A percentile compares a stretch with the other conserved stretches of the same genome.
Conservation (phyloP, 768 basidiomycete species). For the Leucocoprinus birnbaumii region DNA sequence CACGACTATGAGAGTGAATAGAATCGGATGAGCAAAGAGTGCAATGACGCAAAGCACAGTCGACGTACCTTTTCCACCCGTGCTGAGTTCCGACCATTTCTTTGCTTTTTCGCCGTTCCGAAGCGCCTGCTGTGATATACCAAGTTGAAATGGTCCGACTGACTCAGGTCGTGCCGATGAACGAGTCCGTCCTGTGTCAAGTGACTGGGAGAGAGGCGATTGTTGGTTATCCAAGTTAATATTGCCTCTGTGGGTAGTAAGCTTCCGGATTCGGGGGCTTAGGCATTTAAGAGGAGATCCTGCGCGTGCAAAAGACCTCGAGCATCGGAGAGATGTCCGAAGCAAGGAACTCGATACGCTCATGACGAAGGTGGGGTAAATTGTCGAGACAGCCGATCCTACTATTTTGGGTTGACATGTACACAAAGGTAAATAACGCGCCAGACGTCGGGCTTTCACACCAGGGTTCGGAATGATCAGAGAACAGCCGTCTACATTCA, state of each 20-base stretch:
- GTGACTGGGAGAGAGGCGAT: conserved; percentile 57
- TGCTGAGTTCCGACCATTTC: conserved; percentile 79
- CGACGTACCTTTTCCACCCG: conserved; percentile 69
- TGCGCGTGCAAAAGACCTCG: neutral
- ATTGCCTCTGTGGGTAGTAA: conserved; percentile 46
- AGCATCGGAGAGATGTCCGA: conserved; percentile 3
- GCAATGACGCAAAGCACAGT: neutral
- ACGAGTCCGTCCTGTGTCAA: conserved; percentile 53
- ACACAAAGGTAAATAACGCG: conserved; percentile 24
- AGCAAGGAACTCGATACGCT: conserved; percentile 11
- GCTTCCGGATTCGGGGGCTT: conserved; percentile 19
- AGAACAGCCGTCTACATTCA: too few relatives aligned
- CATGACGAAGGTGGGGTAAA: conserved; percentile 15
- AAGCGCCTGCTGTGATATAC: conserved; percentile 55
- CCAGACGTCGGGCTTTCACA: neutral
- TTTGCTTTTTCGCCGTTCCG: conserved; percentile 53
- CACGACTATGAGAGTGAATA: conserved; percentile 30
- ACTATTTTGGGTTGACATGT: conserved; percentile 7
- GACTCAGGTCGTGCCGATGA: conserved; percentile 47
- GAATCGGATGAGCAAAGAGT: neutral
- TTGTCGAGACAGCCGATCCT: neutral
- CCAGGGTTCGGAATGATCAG: too few relatives aligned
- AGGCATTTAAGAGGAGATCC: neutral
- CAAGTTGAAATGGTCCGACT: conserved; percentile 78
- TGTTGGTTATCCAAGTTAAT: conserved; percentile 36